Conservation (phyloP, 768 basidiomycete genomes). For the Chiua virens region DNA sequence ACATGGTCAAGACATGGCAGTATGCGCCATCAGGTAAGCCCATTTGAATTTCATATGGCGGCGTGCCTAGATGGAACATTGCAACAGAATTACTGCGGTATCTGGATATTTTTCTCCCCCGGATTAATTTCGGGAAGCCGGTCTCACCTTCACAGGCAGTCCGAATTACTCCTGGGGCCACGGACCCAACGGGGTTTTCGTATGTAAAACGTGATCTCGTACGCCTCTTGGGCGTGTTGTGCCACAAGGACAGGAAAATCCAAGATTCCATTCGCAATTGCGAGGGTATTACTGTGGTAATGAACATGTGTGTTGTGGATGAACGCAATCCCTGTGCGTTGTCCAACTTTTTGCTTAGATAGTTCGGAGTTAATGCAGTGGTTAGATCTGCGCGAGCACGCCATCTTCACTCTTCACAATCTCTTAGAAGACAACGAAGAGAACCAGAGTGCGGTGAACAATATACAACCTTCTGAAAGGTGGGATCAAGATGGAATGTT, state of each 20-base stretch:
- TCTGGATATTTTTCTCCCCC: constrained; percentile 81
- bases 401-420: constrained; percentile 81
- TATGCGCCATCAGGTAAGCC: constrained; percentile 58
- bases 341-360: not conserved
- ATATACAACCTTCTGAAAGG: constrained; percentile 60
- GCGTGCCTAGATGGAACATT: constrained; percentile 1
- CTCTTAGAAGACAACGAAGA: constrained; percentile 72
- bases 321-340: constrained; percentile 90
- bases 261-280: constrained; percentile 73
- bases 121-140: constrained; percentile 77
- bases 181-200: constrained; percentile 61
- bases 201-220: constrained; percentile 90
- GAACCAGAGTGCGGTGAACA: constrained; percentile 78
- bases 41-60: not conserved
- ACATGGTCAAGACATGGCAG: constrained; percentile 47
- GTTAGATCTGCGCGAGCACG: constrained; percentile 84
- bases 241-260: constrained; percentile 58
- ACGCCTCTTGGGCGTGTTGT: constrained; percentile 79
- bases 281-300: constrained; percentile 77
- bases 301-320: constrained; percentile 89
- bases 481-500: constrained; percentile 60
- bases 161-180: constrained; percentile 21
- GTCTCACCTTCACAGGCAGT: constrained; percentile 28
- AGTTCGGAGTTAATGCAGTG: constrained; percentile 3
- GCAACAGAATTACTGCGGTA: constrained; percentile 74